A percentile compares a stretch with the other conserved stretches of the same genome.
Evolutionary conservation across 371 early-diverging fungal genomes (phyloP).

Genomic region (Capillidium rhysosporum): DNA sequence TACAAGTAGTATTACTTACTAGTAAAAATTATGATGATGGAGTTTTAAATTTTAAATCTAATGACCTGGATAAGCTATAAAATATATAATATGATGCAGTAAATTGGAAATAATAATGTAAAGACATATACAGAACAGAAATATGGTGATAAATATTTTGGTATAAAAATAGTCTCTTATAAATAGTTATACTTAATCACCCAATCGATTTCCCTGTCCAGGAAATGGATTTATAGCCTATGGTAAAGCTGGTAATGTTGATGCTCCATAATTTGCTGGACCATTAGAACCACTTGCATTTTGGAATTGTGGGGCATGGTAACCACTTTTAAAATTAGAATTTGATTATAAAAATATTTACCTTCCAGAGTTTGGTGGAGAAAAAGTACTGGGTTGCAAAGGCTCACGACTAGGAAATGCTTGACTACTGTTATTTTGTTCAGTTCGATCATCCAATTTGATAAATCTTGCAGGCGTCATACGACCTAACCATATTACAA

Average conservation of each 20-base stretch:
- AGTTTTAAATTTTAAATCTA: too few species aligned
- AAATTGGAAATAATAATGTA: too few species aligned
- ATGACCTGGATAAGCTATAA: too few species aligned
- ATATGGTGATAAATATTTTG: too few species aligned
- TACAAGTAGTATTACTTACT: too few species aligned
- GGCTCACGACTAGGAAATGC: neutral
- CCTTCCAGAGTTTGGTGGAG: neutral
- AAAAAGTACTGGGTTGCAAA: too few species aligned
- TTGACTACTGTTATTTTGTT: neutral
- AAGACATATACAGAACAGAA: too few species aligned
- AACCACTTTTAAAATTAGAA: neutral
- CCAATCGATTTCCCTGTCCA: neutral
- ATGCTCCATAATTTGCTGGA: neutral
- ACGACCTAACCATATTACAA: neutral
- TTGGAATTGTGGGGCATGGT: neutral
- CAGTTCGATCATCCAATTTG: neutral
- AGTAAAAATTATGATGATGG: too few species aligned
- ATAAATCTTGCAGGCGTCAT: neutral
- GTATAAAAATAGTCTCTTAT: too few species aligned
- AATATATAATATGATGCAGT: too few species aligned
- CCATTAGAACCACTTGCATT: too few species aligned
- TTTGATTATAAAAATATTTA: neutral
- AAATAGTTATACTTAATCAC: neutral
- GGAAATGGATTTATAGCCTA: neutral
- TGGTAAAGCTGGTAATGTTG: neutral